A percentile compares a stretch with the other conserved stretches of the same genome.
phyloP scores from a whole-genome alignment of 2,329 filamentous ascomycete genomes.

The Colletotrichum karsti region DNA sequence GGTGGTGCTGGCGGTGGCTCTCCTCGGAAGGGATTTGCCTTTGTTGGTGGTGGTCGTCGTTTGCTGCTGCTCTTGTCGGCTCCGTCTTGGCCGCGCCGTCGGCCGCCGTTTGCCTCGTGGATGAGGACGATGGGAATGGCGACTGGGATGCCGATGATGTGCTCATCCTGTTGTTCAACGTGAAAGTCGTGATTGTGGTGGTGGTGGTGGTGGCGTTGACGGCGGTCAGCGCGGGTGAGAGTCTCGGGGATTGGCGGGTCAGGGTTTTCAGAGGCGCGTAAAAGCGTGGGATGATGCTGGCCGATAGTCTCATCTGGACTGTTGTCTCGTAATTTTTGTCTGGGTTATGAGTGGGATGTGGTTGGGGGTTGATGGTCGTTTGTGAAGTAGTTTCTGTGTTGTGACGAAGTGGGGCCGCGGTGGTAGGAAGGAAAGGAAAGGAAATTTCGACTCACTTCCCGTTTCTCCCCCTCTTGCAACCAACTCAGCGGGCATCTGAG shows the following conservation, averaged over 20 bases:
- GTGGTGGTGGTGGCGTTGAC: not conserved
- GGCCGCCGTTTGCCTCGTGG: not conserved
- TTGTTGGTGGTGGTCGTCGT: not conserved
- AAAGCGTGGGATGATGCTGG: conserved; percentile 8
- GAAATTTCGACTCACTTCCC: no score
- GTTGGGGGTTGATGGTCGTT: not conserved
- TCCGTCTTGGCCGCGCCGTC: not conserved
- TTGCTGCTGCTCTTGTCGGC: not conserved
- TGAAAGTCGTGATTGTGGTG: not conserved
- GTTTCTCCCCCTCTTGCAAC: no score
- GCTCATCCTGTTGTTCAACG: conserved; percentile 10
- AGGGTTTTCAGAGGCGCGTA: conserved; percentile 6
- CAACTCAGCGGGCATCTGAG: no score
- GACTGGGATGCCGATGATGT: conserved; percentile 23
- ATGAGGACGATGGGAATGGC: not conserved
- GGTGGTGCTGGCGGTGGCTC: conserved; percentile 24
- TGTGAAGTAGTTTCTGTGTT: not conserved
- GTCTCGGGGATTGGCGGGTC: conserved; percentile 16
- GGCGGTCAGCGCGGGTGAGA: conserved; percentile 15
- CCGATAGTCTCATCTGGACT: conserved; percentile 10
- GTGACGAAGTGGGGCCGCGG: not conserved
- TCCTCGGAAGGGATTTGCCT: not conserved
- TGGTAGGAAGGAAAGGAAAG: not conserved
- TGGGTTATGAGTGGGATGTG: not conserved
- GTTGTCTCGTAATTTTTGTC: not conserved